phyloP scores from a whole-genome alignment of 139 green algal species.

The Parachlorella kessleri region DNA sequence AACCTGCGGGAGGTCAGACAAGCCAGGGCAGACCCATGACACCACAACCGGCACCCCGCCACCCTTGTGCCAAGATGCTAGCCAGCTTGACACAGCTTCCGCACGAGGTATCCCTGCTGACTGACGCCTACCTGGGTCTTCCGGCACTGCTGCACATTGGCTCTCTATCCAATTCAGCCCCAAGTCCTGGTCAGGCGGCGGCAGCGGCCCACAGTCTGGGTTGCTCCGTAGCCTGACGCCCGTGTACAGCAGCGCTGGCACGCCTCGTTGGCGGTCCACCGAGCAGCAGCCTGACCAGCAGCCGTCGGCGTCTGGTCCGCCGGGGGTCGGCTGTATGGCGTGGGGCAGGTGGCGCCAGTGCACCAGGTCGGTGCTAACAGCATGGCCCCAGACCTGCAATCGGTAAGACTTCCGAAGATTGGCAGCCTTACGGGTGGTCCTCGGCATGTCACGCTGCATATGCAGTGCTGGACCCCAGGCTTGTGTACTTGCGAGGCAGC shows the following conservation, averaged over 20 bases:
- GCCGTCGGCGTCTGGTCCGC: conserved; percentile 73
- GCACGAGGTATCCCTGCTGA: too few species aligned
- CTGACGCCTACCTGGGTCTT: conserved; percentile 48
- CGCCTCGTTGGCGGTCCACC: conserved; percentile 49
- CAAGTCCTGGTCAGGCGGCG: conserved; percentile 49
- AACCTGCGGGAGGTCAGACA: neutral
- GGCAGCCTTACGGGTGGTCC: too few species aligned
- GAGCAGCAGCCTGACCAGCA: conserved; percentile 81
- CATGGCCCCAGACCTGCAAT: conserved; percentile 75
- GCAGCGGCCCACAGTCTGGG: conserved; percentile 28
- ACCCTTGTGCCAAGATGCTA: too few species aligned
- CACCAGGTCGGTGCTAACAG: conserved; percentile 69
- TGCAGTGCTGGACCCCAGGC: too few species aligned
- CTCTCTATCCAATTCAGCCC: conserved; percentile 83
- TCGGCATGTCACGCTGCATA: too few species aligned
- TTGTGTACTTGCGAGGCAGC: too few species aligned
- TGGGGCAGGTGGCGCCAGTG: conserved; percentile 73
- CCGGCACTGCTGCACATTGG: conserved; percentile 67
- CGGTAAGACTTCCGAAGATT: too few species aligned
- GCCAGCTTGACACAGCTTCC: too few species aligned
- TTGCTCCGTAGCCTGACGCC: conserved; percentile 77
- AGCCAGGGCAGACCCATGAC: too few species aligned
- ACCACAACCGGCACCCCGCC: too few species aligned
- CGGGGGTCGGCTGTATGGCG: conserved; percentile 72
- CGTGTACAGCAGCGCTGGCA: conserved; percentile 76